Conservation (phyloP, 2,329 filamentous ascomycete species). For the Clonostachys solani region DNA sequence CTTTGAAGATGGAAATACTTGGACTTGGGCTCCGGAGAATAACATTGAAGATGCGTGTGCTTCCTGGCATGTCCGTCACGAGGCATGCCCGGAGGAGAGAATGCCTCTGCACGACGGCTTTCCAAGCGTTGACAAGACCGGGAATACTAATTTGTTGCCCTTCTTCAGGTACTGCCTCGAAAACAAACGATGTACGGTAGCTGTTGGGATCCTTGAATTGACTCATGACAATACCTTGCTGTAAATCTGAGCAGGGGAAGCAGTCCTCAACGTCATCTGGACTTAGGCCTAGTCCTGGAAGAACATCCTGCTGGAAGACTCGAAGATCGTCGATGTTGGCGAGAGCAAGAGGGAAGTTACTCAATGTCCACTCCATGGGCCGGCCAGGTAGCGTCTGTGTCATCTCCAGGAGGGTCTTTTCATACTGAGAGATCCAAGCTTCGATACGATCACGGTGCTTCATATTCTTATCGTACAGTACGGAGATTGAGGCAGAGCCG, state of each 20-base stretch:
- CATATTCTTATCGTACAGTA: conserved; percentile 35
- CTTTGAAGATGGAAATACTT: too few relatives aligned
- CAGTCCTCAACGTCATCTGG: conserved; percentile 14
- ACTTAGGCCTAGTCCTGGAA: not conserved
- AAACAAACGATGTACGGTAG: conserved; percentile 12
- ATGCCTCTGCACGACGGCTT: conserved; percentile 5
- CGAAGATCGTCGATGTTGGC: conserved; percentile 24
- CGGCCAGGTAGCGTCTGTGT: conserved; percentile 28
- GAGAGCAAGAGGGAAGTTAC: conserved; percentile 35
- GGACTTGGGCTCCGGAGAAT: not conserved
- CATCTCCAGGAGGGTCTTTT: conserved; percentile 32
- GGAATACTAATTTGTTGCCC: too few relatives aligned
- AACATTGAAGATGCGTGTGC: conserved; percentile 3
- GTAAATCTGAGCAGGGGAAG: conserved; percentile 21
- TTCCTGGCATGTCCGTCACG: conserved; percentile 3
- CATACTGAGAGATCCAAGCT: conserved; percentile 35
- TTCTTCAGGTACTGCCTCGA: too few relatives aligned
- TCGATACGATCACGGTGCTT: conserved; percentile 32
- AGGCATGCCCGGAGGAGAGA: conserved; percentile 7
- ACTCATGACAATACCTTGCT: conserved; percentile 21
- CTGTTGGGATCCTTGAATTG: conserved; percentile 13
- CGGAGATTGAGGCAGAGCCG: conserved; percentile 35
- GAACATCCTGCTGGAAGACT: conserved; percentile 1
- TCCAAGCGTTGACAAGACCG: conserved; percentile 2
- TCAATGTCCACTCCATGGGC: conserved; percentile 30